phyloP scores from a whole-genome alignment of 108 stramenopile genomes.

The Discostella pseudostelligera region DNA sequence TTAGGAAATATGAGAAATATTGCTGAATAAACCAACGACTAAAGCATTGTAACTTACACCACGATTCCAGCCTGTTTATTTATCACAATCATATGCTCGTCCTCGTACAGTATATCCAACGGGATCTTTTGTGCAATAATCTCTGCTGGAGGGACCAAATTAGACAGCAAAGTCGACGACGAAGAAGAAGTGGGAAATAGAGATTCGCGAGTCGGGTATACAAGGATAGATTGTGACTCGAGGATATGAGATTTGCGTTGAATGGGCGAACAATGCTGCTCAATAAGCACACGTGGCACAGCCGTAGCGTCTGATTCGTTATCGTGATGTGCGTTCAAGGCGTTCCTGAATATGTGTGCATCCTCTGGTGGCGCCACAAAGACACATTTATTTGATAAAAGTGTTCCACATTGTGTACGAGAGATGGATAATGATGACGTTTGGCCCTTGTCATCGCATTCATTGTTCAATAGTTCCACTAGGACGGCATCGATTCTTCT shows the following conservation, averaged over 20 bases:
- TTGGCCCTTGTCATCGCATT: conserved; percentile 7
- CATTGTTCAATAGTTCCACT: conserved; percentile 38
- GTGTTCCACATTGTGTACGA: conserved; percentile 47
- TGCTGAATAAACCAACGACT: neutral
- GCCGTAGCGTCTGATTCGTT: neutral
- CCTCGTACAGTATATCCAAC: conserved; percentile 87
- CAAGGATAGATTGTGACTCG: conserved; percentile 35
- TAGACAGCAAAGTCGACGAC: conserved; percentile 36
- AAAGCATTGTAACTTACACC: conserved; percentile 51
- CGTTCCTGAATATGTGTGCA: conserved; percentile 11
- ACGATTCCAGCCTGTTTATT: conserved; percentile 96
- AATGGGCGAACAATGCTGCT: conserved; percentile 22
- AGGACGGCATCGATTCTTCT: conserved; percentile 40
- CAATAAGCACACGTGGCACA: conserved; percentile 22
- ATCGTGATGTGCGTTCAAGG: neutral
- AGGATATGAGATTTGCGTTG: conserved; percentile 35
- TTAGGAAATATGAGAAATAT: neutral
- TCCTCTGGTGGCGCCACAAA: conserved; percentile 33
- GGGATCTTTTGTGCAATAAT: conserved; percentile 79
- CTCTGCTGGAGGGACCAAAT: conserved; percentile 50
- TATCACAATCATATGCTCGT: conserved; percentile 89
- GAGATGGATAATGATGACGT: conserved; percentile 21
- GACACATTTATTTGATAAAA: conserved; percentile 35
- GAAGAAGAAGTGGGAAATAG: conserved; percentile 32
- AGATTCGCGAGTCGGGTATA: conserved; percentile 49